Evolutionary conservation across 2,329 filamentous ascomycete species (phyloP), one percentile per base, ranked within the genome.

Genomic region (Pseudogymnoascus sp.): DNA sequence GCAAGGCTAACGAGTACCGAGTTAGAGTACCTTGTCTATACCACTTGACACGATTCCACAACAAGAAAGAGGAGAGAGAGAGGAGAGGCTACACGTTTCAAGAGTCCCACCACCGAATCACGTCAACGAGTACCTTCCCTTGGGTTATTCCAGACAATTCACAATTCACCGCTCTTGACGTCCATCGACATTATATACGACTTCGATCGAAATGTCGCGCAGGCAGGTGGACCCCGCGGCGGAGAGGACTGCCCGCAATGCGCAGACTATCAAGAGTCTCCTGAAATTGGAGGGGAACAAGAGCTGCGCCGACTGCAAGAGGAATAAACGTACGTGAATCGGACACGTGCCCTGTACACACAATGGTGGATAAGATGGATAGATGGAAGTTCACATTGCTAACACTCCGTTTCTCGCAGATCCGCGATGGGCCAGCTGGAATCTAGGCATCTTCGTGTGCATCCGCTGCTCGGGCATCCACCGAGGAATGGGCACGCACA

Each of bases 401-500:
- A 60, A 76, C 69, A 59, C 60, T 16, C 1, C 21, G 16, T 34
- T 42, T 60, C 28, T n/a, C 42, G 74, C 23, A 96, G 91, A 97
- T 79, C 95, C 95, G 65, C 86, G 95, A 89, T 99, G 95, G 95
- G 95, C 95, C 34, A 97, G 92, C 74, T 99, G 95, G 95, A 99
- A 99, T 75, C 79, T 99, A 62, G 95, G 95, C 71, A 87, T 99
- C 73, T 99, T 99, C 75, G 82, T 99, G 73, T 99, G 95, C 81
- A 99, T 99, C 75, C 89, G 93, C 74, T 99, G 95, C 78, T 99
- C 95, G 16, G 96, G 96, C 73, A 96, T 99, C 73, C 95, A 99
- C 79, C 90, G 95, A 73, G 92, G 93, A 69, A 97, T 99, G 93
- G 95, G 95, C 72, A 97, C 93, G 66, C 95, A 99, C 78, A 97